Base-by-base conservation (phyloP, 345 rosid genomes). In the Pugionium cornutum region DNA sequence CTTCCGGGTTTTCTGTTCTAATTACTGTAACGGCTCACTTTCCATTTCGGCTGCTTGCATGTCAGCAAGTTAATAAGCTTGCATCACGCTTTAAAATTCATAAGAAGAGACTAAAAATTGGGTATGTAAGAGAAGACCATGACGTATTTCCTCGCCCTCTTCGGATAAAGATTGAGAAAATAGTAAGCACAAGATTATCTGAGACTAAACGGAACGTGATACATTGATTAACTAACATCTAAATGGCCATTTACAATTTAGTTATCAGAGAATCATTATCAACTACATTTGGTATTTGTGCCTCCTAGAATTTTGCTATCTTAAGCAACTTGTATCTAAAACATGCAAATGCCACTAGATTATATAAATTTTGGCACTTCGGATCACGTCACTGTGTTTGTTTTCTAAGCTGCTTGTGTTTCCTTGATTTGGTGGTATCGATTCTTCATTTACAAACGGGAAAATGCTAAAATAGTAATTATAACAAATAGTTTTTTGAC, bases 401-500 rank as follows among this genome's bases (percentile, higher is more conserved):
- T 56, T 72, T 79, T 74, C 31, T 69, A 79, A 51, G 72, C 59
- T 25, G 66, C 56, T 69, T 78, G 68, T 62, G n/a, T 44, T 69
- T 41, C 75, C 79, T 76, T 80, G 76, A 11, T 59, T 66, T 48
- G 67, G 49, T 35, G 83, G 52, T 46, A 59, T 68, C 5, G 86
- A 75, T 25, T 78, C 88, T 4, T 77, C 74, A 50, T 54, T 76
- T 62, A 81, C 86, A 58, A 67, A 80, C 3, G 97, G 98, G 70
- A 89, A 79, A 8, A 89, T 89, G 84, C 99, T 85, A 83, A 94
- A 94, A 69, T 94, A 96, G 18, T 18, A 18, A 18, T 18, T 18
- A 18, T 18, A 18, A 18, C 18, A 18, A 18, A 18, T 18, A 18
- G 18, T 18, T 18, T 18, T 18, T 18, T 18, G 18, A 18, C 18